Percentiles rank a stretch among this genome's conserved stretches.
Evolutionary conservation across 225 moss, liverwort and hornwort genomes (phyloP).

Genomic region (Straminergon stramineum): DNA sequence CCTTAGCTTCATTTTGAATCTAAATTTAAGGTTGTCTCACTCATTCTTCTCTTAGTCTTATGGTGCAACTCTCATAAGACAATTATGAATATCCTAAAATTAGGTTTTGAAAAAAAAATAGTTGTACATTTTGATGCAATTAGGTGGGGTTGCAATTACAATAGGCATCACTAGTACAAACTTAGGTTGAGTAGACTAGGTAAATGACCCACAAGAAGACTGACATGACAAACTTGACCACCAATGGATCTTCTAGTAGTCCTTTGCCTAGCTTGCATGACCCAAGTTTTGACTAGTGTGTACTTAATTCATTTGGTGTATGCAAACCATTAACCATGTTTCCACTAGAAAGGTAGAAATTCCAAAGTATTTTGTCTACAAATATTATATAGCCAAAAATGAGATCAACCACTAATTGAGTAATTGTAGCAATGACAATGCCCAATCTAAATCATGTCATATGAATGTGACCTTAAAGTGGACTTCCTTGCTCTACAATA

Average conservation of each 20-base stretch:
- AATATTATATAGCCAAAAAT: neutral
- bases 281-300: neutral
- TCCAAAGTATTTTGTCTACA: accelerated
- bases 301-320: neutral
- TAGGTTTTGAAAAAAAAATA: neutral
- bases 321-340: neutral
- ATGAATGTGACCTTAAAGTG: neutral
- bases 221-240: neutral
- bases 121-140: neutral
- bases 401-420: neutral
- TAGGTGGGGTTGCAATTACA: neutral
- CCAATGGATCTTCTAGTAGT: neutral
- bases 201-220: neutral
- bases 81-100: neutral
- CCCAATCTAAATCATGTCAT: neutral
- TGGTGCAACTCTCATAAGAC: neutral
- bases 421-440: neutral
- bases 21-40: neutral
- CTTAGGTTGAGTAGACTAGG: neutral
- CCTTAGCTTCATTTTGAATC: neutral
- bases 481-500: neutral
- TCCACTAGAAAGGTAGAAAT: neutral
- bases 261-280: accelerated
- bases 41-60: neutral
- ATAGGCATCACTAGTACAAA: too few relatives aligned